These are phyloP conservation scores for Biancaea sappan DNA, from an alignment of 306 rosid species.

Conservation along the genomic window DNA sequence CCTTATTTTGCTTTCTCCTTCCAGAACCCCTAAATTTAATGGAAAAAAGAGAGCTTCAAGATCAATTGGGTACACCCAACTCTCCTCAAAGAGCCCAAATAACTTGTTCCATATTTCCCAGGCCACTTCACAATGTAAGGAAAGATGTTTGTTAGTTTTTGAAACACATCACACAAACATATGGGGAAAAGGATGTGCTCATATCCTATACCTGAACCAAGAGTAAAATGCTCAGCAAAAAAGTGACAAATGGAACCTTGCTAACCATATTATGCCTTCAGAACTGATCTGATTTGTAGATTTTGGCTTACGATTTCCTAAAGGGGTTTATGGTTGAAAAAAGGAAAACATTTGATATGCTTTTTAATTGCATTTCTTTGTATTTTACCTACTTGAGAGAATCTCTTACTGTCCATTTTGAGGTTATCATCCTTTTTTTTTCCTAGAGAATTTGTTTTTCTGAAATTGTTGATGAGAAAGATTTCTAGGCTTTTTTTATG, in stretches of 20 bases:
- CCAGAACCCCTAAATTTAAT: no score
- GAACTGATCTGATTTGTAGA: background rate
- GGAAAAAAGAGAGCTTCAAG: no score
- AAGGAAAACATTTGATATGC: background rate
- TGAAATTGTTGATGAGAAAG: slow-evolving; percentile 27
- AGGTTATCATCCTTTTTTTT: slow-evolving; percentile 8
- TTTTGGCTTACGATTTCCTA: slow-evolving; percentile 4
- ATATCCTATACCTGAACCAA: slow-evolving; percentile 3
- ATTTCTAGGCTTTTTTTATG: slow-evolving; percentile 25
- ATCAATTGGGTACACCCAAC: no score
- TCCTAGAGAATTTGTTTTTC: slow-evolving; percentile 17
- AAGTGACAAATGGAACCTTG: slow-evolving; percentile 17
- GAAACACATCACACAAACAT: no score
- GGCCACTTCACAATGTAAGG: no score
- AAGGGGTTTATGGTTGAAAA: slow-evolving; percentile 12
- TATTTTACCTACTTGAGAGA: background rate
- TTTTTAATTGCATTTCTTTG: slow-evolving; percentile 17
- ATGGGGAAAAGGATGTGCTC: no score
- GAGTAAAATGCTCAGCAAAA: slow-evolving; percentile 7
- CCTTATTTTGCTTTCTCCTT: no score
- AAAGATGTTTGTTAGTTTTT: no score
- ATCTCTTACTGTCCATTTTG: slow-evolving; percentile 29
- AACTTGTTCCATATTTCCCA: no score
- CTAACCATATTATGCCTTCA: slow-evolving; percentile 22
- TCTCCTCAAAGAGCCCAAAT: no score